Evolutionary conservation across 129 eudicot species (phyloP).

Genomic region (Artemisia argyi): DNA sequence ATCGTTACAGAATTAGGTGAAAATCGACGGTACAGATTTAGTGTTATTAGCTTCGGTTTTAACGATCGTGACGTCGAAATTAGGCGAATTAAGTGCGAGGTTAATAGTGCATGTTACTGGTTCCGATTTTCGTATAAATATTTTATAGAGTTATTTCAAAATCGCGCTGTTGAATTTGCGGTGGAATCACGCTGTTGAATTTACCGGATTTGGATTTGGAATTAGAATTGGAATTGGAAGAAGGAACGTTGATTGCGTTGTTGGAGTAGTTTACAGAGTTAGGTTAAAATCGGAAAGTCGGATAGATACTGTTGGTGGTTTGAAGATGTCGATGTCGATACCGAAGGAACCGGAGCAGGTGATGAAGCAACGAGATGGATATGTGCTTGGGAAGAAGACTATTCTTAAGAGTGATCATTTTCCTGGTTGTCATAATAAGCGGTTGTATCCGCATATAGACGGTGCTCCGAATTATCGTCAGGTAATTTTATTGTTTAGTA

Average conservation of each 20-base stretch:
- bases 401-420: slow-evolving; percentile 97
- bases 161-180: too few relatives aligned
- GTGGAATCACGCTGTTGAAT: too few relatives aligned
- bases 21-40: neutral
- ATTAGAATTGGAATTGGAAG: slow-evolving; percentile 12
- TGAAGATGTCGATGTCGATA: slow-evolving; percentile 63
- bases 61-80: neutral
- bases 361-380: slow-evolving; percentile 88
- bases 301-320: slow-evolving; percentile 7
- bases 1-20: neutral
- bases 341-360: slow-evolving; percentile 90
- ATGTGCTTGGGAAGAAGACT: slow-evolving; percentile 92
- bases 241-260: neutral
- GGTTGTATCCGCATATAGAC: slow-evolving; percentile 77
- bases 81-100: neutral
- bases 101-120: too few relatives aligned
- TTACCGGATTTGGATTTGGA: neutral
- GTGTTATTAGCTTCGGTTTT: neutral
- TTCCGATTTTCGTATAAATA: too few relatives aligned
- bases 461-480: slow-evolving; percentile 98
- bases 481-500: slow-evolving; percentile 37
- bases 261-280: neutral
- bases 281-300: slow-evolving; percentile 19
- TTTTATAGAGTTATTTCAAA: too few relatives aligned
- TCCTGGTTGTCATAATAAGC: slow-evolving; percentile 97